phyloP scores from a whole-genome alignment of 2,329 filamentous ascomycete species.

The Epicoccum nigrum region DNA sequence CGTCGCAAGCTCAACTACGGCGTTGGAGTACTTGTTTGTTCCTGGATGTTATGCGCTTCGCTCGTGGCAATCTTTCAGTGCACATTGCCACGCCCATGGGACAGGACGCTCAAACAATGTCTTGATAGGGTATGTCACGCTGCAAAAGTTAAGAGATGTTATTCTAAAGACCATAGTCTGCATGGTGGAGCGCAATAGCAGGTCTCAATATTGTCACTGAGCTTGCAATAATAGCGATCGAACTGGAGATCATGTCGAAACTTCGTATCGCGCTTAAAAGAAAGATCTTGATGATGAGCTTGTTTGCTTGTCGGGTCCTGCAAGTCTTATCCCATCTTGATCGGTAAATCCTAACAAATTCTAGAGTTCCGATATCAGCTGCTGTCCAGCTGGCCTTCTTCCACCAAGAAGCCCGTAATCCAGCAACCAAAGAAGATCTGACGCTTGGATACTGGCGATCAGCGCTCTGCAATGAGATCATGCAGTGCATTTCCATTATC shows the following conservation, averaged over 20 bases:
- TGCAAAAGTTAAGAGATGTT: neutral
- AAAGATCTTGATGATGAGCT: slow-evolving; percentile 26
- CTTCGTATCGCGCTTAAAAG: slow-evolving; percentile 20
- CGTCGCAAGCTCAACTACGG: slow-evolving; percentile 24
- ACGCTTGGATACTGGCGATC: slow-evolving; percentile 39
- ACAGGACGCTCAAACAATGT: slow-evolving; percentile 19
- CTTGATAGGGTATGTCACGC: slow-evolving; percentile 22
- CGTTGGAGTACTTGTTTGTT: slow-evolving; percentile 9
- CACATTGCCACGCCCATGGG: slow-evolving; percentile 26
- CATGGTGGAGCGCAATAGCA: slow-evolving; percentile 27
- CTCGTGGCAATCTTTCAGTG: slow-evolving; percentile 26
- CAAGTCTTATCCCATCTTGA: neutral
- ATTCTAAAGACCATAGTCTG: slow-evolving; percentile 19
- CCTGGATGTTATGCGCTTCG: slow-evolving; percentile 25
- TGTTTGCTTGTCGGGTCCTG: slow-evolving; percentile 29
- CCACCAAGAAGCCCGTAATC: slow-evolving; percentile 19
- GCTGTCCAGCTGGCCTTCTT: slow-evolving; percentile 26
- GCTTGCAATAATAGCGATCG: slow-evolving; percentile 27
- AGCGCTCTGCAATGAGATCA: slow-evolving; percentile 30
- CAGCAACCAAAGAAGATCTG: slow-evolving; percentile 21
- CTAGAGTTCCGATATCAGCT: slow-evolving; percentile 23
- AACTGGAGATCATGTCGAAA: slow-evolving; percentile 24
- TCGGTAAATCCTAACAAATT: neutral
- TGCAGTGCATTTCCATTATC: slow-evolving; percentile 33
- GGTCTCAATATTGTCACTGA: slow-evolving; percentile 30